Evolutionary conservation across 768 basidiomycete genomes (phyloP).

Genomic region (Tulasnella sp.): DNA sequence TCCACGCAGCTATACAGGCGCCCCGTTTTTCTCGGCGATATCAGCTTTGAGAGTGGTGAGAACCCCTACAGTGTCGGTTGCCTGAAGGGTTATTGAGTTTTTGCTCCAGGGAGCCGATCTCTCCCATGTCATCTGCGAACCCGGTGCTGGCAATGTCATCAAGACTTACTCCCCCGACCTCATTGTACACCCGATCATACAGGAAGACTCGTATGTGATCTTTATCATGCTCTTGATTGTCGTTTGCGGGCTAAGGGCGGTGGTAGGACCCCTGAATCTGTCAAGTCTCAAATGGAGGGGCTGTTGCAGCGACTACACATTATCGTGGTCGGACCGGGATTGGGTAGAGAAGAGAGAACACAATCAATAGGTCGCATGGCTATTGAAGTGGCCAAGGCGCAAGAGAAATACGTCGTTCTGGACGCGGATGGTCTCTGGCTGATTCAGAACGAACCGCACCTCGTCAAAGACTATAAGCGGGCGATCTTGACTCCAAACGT

Average conservation of each 20-base stretch:
- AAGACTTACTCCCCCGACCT: constrained; percentile 96
- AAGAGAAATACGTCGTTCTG: constrained; percentile 84
- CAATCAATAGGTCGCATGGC: constrained; percentile 74
- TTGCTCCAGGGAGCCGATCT: constrained; percentile 75
- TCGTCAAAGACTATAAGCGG: constrained; percentile 80
- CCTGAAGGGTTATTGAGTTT: neutral
- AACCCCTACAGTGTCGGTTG: neutral
- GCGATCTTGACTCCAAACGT: constrained; percentile 93
- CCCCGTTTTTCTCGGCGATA: constrained; percentile 93
- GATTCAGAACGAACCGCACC: constrained; percentile 65
- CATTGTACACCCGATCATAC: constrained; percentile 92
- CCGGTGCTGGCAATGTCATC: constrained; percentile 85
- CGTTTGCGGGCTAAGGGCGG: neutral
- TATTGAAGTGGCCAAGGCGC: constrained; percentile 63
- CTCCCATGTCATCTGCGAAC: constrained; percentile 96
- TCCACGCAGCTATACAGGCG: constrained; percentile 79
- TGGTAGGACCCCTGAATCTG: constrained; percentile 41
- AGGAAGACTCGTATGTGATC: constrained; percentile 56
- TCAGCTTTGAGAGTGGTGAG: constrained; percentile 78
- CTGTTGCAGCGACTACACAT: constrained; percentile 86
- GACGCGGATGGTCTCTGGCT: constrained; percentile 92
- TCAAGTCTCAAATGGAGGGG: constrained; percentile 55
- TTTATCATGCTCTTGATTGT: constrained; percentile 9
- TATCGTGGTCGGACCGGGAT: constrained; percentile 88
- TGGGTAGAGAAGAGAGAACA: constrained; percentile 91